Percentiles rank a stretch among this genome's conserved stretches.
Conservation (phyloP, 1,139 yeast genomes). For the Yarrowia galli region DNA sequence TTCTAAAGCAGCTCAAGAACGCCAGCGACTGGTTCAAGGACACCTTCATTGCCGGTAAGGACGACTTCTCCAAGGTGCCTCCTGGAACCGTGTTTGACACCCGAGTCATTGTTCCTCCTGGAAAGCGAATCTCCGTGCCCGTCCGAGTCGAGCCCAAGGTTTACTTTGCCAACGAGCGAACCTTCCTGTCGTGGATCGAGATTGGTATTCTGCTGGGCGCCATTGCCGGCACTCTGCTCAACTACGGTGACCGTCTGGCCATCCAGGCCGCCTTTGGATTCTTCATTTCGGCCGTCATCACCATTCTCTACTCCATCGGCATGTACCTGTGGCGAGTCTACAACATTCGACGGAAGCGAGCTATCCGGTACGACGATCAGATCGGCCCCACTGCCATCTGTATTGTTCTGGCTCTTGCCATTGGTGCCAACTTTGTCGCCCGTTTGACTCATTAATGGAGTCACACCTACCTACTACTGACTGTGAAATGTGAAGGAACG, state of each 20-base stretch:
- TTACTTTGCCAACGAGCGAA: conserved; percentile 97
- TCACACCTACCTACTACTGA: not conserved
- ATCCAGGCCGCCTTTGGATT: conserved; percentile 90
- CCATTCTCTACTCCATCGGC: conserved; percentile 75
- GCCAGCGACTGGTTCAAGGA: conserved; percentile 46
- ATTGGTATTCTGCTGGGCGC: conserved; percentile 95
- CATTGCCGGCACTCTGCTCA: conserved; percentile 89
- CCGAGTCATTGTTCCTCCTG: conserved; percentile 63
- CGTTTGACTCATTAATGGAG: conserved; percentile 53
- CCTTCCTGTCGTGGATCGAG: conserved; percentile 95
- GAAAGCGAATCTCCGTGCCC: conserved; percentile 93
- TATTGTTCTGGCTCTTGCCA: conserved; percentile 71
- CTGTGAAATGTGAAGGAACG: not conserved
- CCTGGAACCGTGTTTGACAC: conserved; percentile 79
- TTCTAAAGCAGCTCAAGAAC: conserved; percentile 38
- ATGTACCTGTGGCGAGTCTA: conserved; percentile 83
- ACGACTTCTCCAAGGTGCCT: conserved; percentile 75
- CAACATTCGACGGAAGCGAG: conserved; percentile 81
- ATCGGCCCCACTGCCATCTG: conserved; percentile 89
- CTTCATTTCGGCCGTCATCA: conserved; percentile 76
- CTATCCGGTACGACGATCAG: conserved; percentile 85
- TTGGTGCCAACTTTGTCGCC: conserved; percentile 68
- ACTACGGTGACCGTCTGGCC: conserved; percentile 83
- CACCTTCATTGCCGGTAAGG: conserved; percentile 50
- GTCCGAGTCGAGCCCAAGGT: conserved; percentile 98